Evolutionary conservation across 1,139 yeast species (phyloP).

Genomic region (Taphrina betulina): DNA sequence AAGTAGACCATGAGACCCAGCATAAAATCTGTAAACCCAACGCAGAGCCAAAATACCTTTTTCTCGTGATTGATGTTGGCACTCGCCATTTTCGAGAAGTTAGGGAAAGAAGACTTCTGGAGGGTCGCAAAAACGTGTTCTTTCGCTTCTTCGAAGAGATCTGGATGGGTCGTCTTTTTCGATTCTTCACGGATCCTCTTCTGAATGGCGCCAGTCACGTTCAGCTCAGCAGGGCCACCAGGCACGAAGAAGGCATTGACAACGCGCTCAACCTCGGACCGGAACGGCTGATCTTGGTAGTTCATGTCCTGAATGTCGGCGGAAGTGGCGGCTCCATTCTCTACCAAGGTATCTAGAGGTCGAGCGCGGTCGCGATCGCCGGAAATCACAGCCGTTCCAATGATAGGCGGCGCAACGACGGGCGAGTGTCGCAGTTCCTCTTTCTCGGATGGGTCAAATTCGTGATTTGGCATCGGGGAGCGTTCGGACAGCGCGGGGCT

Average conservation of each 20-base stretch:
- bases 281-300: slow-evolving; percentile 26
- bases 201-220: slow-evolving; percentile 28
- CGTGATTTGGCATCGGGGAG: neutral
- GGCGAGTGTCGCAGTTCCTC: neutral
- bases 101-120: slow-evolving; percentile 28
- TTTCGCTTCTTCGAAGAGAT: slow-evolving; percentile 29
- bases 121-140: slow-evolving; percentile 22
- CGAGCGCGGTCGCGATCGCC: slow-evolving; percentile 9
- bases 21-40: slow-evolving; percentile 23
- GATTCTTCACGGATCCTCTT: slow-evolving; percentile 23
- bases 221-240: slow-evolving; percentile 31
- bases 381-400: neutral
- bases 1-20: slow-evolving; percentile 25
- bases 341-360: slow-evolving; percentile 17
- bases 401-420: slow-evolving; percentile 4
- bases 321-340: slow-evolving; percentile 22
- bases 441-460: neutral
- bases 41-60: slow-evolving; percentile 29
- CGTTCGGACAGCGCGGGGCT: neutral
- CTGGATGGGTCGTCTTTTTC: slow-evolving; percentile 28
- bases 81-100: slow-evolving; percentile 25
- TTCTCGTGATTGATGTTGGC: slow-evolving; percentile 27
- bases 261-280: slow-evolving; percentile 29
- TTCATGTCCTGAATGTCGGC: slow-evolving; percentile 20
- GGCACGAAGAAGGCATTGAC: slow-evolving; percentile 26